Base-by-base conservation (phyloP, 2,329 filamentous ascomycete species). In the Calonectria fujianensis region DNA sequence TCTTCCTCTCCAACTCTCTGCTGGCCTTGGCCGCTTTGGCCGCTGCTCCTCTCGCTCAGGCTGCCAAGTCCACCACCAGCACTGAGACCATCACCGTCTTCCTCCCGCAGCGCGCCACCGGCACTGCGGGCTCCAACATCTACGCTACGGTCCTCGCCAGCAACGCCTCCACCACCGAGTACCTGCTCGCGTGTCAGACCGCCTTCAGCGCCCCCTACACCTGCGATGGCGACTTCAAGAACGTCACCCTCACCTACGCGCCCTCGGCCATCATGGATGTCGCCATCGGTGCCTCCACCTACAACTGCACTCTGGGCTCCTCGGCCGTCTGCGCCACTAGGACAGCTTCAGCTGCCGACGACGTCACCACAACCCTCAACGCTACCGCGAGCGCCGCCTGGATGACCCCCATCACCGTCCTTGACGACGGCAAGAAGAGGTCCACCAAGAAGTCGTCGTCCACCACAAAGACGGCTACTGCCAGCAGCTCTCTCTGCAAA, bases 71-170 rank as follows among this genome's bases (percentile, higher is more conserved):
- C 13, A 79, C 65, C 0, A 80, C 77, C 1, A 24, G 54, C 13
- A 75, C 74, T 2, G 57, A 51, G 9, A 78, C 74, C 0, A 14
- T 73, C 31, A 80, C 77, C 0, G 65, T 81, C 18, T 80, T 81
- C 13, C 13, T 81, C 0, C 80, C 80, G 0, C 54, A 72, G 0
- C 57, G 45, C 8, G 57, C 71, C 4, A 81, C 80, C 1, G 80
- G 76, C 2, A 70, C 48, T 2, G 79, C 69, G 0, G 69, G 72
- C 27, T 31, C 27, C 3, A 74, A 77, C 32, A 80, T 81, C 11
- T 81, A 80, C 50, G 80, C 80, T 1, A 77, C 79, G 11, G 45
- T 81, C 35, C 77, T 81, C 31, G 78, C 76, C 6, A 72, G 74
- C 54, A 67, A 69, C 5, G 70, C 59, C 1, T 76, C 77, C 31